Percentiles rank a stretch among this genome's conserved stretches.
Conservation (phyloP, 1,284 basidiomycete species). For the Apiotrichum mycotoxinovorans region DNA sequence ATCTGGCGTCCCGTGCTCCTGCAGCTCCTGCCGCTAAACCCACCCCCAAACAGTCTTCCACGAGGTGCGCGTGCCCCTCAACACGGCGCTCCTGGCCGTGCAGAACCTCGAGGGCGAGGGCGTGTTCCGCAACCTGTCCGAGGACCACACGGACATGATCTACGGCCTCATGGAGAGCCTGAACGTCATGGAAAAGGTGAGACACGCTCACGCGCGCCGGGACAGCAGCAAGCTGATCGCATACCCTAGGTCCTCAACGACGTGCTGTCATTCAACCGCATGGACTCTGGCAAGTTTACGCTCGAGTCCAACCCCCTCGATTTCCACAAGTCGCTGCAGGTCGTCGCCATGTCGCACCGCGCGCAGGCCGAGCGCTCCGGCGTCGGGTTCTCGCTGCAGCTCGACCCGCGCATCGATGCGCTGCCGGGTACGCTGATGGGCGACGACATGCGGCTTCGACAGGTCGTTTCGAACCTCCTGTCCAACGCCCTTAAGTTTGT, state of each 20-base stretch:
- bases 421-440: constrained; percentile 54
- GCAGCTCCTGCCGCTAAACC: background rate
- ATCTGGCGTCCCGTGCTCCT: constrained; percentile 64
- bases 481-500: constrained; percentile 58
- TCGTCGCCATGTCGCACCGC: constrained; percentile 70
- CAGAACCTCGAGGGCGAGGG: constrained; percentile 77
- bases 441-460: constrained; percentile 65
- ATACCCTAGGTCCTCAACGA: constrained; percentile 67
- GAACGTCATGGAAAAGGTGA: constrained; percentile 62
- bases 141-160: constrained; percentile 45
- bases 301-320: constrained; percentile 62
- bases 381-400: constrained; percentile 63
- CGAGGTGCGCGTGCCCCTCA: constrained; percentile 82
- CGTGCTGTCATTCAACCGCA: constrained; percentile 58
- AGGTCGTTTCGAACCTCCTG: constrained; percentile 59
- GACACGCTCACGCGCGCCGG: no score
- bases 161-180: constrained; percentile 67
- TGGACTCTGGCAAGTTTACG: constrained; percentile 50
- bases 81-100: constrained; percentile 80
- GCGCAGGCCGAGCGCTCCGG: constrained; percentile 69
- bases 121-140: constrained; percentile 38
- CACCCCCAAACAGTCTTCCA: constrained; percentile 45
- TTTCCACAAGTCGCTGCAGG: constrained; percentile 77
- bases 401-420: constrained; percentile 71
- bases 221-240: no score